These are phyloP conservation scores for Canariomyces notabilis DNA, from an alignment of 2,329 filamentous ascomycete species.

Conservation along the genomic window DNA sequence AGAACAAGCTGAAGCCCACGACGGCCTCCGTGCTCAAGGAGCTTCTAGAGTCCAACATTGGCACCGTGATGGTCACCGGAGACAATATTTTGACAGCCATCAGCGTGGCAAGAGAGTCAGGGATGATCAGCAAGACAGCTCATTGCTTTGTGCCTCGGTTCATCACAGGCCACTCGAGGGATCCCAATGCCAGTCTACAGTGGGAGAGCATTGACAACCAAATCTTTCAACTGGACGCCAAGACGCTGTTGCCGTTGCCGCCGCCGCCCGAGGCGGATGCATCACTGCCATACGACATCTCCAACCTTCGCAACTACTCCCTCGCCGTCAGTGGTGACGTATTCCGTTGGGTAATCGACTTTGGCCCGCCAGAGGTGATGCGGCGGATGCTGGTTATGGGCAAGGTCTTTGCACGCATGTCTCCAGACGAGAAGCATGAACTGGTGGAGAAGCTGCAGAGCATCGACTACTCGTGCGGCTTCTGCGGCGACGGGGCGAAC, in stretches of 20 bases:
- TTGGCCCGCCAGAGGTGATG: constrained; percentile 72
- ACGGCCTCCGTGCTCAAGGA: constrained; percentile 79
- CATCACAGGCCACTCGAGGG: constrained; percentile 67
- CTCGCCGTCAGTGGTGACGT: constrained; percentile 88
- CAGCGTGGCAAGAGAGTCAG: constrained; percentile 87
- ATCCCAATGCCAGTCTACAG: constrained; percentile 65
- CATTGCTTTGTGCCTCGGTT: constrained; percentile 95
- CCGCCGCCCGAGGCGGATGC: constrained; percentile 67
- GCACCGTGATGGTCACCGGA: constrained; percentile 92
- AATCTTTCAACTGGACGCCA: constrained; percentile 69
- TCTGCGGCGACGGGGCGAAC: constrained; percentile 96
- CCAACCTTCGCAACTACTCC: constrained; percentile 78
- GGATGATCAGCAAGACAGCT: constrained; percentile 70
- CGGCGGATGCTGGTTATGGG: constrained; percentile 82
- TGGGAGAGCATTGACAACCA: constrained; percentile 97
- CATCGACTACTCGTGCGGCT: constrained; percentile 91
- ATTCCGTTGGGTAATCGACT: constrained; percentile 95
- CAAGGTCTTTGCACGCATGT: constrained; percentile 97
- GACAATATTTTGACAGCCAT: constrained; percentile 97
- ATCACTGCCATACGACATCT: constrained; percentile 79
- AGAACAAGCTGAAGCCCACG: constrained; percentile 93
- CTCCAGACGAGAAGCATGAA: constrained; percentile 96
- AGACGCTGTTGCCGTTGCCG: constrained; percentile 56
- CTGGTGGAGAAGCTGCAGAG: constrained; percentile 94
- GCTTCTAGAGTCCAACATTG: constrained; percentile 75